A percentile compares a stretch with the other conserved stretches of the same genome.
These are phyloP conservation scores for Tylopilus cervinicoccineus DNA, from an alignment of 768 basidiomycete genomes.

Conservation along the genomic window DNA sequence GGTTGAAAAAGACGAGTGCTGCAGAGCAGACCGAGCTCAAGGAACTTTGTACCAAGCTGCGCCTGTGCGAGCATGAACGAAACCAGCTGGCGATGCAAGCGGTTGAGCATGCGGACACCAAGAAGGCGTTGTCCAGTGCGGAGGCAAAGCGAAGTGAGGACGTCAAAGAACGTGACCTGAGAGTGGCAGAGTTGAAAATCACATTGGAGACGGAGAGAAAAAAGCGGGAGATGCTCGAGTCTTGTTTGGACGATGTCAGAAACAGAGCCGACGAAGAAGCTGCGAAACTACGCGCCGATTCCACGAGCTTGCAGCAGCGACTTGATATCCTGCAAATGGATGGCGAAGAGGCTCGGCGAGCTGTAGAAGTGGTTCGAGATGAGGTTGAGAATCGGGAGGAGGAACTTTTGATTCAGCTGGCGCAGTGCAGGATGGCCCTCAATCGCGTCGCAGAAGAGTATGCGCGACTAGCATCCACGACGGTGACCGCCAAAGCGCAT, in stretches of 20 bases:
- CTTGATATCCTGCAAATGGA: constrained; percentile 37
- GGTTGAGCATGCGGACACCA: constrained; percentile 47
- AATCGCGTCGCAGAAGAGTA: constrained; percentile 51
- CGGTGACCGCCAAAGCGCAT: constrained; percentile 37
- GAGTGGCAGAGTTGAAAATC: constrained; percentile 56
- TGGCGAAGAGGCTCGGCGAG: constrained; percentile 30
- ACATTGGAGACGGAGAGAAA: constrained; percentile 45
- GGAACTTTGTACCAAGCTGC: constrained; percentile 56
- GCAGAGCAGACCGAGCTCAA: constrained; percentile 60
- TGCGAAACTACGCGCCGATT: constrained; percentile 30
- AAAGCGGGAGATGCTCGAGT: constrained; percentile 46
- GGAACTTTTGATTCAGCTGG: constrained; percentile 46
- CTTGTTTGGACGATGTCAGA: constrained; percentile 39
- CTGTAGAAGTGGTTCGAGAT: constrained; percentile 30
- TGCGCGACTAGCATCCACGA: constrained; percentile 43
- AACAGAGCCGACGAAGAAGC: constrained; percentile 41
- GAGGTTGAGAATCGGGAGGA: constrained; percentile 39
- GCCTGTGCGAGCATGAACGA: constrained; percentile 55
- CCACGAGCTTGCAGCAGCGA: constrained; percentile 33
- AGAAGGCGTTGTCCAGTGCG: constrained; percentile 43
- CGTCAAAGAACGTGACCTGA: constrained; percentile 47
- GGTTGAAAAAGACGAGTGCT: constrained; percentile 47
- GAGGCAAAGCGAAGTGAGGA: constrained; percentile 57
- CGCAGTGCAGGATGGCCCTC: constrained; percentile 45
- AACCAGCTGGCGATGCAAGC: constrained; percentile 49